Evolutionary conservation across 768 basidiomycete genomes (phyloP).

Genomic region (Rhodotorula taiwanensis): DNA sequence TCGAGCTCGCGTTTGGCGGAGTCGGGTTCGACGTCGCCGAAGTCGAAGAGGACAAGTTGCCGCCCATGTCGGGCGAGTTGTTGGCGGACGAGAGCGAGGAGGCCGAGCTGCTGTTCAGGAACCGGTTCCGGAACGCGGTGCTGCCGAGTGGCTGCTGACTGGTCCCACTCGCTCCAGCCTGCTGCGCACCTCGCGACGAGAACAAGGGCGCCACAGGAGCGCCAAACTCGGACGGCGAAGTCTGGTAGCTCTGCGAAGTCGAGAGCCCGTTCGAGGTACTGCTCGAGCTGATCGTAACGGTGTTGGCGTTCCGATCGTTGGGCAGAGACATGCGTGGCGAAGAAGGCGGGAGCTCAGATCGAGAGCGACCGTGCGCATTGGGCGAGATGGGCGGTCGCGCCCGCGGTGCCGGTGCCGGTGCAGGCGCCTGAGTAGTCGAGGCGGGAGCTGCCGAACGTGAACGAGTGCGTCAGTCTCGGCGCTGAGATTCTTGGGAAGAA

Average conservation of each 20-base stretch:
- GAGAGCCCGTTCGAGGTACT: too few relatives aligned
- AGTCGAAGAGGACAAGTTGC: constrained; percentile 3
- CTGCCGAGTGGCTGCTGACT: constrained; percentile 11
- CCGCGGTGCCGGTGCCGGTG: not conserved
- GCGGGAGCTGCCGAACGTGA: too few relatives aligned
- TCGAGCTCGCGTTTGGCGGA: not conserved
- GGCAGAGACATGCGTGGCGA: constrained; percentile 20
- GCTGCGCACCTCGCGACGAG: not conserved
- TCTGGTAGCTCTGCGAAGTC: constrained; percentile 6
- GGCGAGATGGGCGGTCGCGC: constrained; percentile 18
- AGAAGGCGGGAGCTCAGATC: constrained; percentile 26
- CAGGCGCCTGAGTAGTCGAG: constrained; percentile 3
- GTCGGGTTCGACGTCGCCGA: not conserved
- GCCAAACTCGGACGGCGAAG: not conserved
- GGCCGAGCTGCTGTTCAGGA: constrained; percentile 16
- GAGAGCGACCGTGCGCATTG: constrained; percentile 21
- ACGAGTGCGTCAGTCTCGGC: too few relatives aligned
- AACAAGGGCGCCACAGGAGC: not conserved
- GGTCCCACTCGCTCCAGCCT: not conserved
- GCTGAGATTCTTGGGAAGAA: too few relatives aligned
- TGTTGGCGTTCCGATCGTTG: constrained; percentile 8
- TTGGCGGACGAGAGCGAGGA: constrained; percentile 3
- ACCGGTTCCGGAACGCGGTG: constrained; percentile 30
- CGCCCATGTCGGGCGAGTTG: constrained; percentile 13
- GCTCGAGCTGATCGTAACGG: constrained; percentile 21